Base-by-base conservation (phyloP, 768 basidiomycete genomes). In the Sistotremastrum niveocremeum region DNA sequence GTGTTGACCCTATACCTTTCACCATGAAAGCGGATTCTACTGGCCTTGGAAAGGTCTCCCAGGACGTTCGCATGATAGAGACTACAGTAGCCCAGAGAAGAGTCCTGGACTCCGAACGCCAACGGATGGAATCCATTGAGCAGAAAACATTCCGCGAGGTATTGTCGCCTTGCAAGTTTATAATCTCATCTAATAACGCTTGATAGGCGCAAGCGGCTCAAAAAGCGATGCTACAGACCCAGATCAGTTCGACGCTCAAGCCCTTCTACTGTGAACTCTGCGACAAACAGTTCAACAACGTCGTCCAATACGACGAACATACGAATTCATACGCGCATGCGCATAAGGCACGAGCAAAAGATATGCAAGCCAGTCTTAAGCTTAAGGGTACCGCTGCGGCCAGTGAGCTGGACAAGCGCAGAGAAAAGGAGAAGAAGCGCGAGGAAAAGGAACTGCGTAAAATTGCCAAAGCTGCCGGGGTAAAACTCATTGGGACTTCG, bases 321-420 rank as follows among this genome's bases (percentile, higher is more conserved):
- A 84, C 83, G 45, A 89, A 88, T 56, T 87, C 87, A 5, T 88
- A 87, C 52, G 83, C 84, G 0, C 85, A 88, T 56, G 83, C 85
- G 54, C 86, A 87, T 65, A 87, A 83, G 62, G 80, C 80, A 34
- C 80, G 87, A 42, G 73, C 79, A 59, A 79, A 67, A 53, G 85
- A 88, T 53, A 84, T 88, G 83, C 82, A 86, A 64, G 76, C 77
- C 31, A 77, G 77, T 42, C 74, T 74, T 42, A 77, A 81, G 7
- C 62, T 56, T 12, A 63, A 53, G 45, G 57, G 76, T n/a, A 75
- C 76, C 46, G 71, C 72, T 10, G 68, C 76, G 53, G 81, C 76
- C 47, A 39, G 30, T 30, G 84, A 84, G 45, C 52, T 77, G 10
- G 81, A 84, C 50, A 81, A 72, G 54, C 74, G 81, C 42, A 84